Evolutionary conservation across 441 rosid genomes (phyloP).

Genomic region (Erysimum cheiri): DNA sequence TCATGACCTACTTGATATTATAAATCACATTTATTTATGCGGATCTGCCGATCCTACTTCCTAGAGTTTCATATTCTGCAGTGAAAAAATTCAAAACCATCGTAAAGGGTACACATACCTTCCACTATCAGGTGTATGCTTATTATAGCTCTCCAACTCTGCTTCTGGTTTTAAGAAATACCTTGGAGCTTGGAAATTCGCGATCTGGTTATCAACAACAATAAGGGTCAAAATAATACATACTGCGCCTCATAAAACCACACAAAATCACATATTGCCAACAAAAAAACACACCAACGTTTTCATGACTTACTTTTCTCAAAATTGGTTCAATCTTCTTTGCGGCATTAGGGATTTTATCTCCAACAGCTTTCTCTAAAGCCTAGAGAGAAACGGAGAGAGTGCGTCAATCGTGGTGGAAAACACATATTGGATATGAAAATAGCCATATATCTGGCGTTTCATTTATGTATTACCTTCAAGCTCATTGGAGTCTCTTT

Average conservation of each 20-base stretch:
- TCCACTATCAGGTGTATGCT: conserved; percentile 72
- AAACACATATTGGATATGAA: conserved; percentile 28
- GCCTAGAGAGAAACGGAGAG: conserved; percentile 54
- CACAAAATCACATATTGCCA: conserved; percentile 26
- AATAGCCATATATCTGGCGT: conserved; percentile 24
- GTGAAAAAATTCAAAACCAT: conserved; percentile 22
- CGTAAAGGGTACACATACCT: conserved; percentile 54
- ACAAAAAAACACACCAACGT: conserved; percentile 37
- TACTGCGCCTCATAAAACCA: conserved; percentile 35
- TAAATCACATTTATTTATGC: neutral
- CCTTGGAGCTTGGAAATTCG: conserved; percentile 74
- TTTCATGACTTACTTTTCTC: conserved; percentile 62
- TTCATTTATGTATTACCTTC: conserved; percentile 60
- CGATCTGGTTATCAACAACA: conserved; percentile 71
- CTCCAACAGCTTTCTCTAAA: conserved; percentile 85
- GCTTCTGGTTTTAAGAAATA: conserved; percentile 77
- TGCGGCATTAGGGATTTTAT: conserved; percentile 60
- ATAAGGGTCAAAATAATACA: conserved; percentile 45
- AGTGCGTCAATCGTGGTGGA: conserved; percentile 25
- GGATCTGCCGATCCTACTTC: conserved; percentile 10
- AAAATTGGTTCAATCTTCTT: conserved; percentile 78
- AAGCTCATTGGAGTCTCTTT: conserved; percentile 84
- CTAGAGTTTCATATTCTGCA: conserved; percentile 18
- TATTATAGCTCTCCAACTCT: conserved; percentile 69
- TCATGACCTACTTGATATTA: conserved; percentile 18